Percentiles rank a stretch among this genome's conserved stretches.
phyloP scores from a whole-genome alignment of 345 rosid genomes.

The Linum usitatissimum region DNA sequence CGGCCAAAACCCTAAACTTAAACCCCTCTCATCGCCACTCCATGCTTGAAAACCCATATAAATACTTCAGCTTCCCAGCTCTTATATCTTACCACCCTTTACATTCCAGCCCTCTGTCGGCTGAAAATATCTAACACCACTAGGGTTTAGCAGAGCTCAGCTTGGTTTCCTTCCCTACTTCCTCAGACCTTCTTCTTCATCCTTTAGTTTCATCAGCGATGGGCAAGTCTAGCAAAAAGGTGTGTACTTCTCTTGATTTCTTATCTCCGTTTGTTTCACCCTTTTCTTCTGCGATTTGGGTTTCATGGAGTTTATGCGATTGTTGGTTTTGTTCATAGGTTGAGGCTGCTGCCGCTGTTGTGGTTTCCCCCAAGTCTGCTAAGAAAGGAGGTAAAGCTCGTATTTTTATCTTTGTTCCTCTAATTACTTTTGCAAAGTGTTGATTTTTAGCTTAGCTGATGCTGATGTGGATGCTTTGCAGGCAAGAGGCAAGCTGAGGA shows the following conservation, averaged over 20 bases:
- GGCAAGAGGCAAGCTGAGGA: constrained; percentile 73
- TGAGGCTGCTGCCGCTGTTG: constrained; percentile 29
- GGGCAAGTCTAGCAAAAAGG: constrained; percentile 50
- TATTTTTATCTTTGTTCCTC: background rate
- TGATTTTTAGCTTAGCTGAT: background rate
- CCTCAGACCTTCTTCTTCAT: background rate
- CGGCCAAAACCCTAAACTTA: constrained; percentile 3
- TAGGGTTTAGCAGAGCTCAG: background rate
- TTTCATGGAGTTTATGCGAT: background rate
- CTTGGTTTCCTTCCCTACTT: background rate
- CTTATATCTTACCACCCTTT: background rate
- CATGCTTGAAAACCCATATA: background rate
- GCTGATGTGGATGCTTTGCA: constrained; percentile 3
- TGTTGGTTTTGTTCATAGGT: constrained; percentile 5
- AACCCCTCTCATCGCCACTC: background rate
- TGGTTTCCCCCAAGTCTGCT: constrained; percentile 25
- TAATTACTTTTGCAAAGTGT: background rate
- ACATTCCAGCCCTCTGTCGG: background rate
- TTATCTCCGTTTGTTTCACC: background rate
- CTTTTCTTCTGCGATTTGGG: background rate
- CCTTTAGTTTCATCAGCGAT: constrained; percentile 10
- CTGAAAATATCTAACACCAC: background rate
- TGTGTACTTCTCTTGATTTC: background rate
- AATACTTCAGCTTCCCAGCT: background rate
- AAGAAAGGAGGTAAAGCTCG: constrained; percentile 30